These are phyloP conservation scores for Balakata baccata DNA, from an alignment of 345 rosid species.

Conservation along the genomic window DNA sequence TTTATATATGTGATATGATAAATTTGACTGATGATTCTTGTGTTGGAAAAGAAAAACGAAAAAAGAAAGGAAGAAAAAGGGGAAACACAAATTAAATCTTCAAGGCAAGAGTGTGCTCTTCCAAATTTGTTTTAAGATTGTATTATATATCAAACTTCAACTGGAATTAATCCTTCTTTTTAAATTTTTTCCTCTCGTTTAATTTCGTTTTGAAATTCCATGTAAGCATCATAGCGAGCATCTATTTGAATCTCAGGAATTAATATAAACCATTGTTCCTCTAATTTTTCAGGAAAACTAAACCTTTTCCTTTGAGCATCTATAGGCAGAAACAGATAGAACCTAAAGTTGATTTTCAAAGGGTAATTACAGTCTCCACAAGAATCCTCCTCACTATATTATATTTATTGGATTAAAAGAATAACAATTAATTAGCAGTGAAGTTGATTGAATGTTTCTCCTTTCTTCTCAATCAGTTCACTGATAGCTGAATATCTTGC, in stretches of 20 bases:
- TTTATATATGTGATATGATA: not conserved
- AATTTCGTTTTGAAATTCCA: not conserved
- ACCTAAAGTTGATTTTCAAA: no score
- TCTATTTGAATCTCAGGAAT: not conserved
- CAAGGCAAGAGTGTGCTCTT: not conserved
- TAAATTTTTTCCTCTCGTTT: not conserved
- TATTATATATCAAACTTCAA: slow-evolving; percentile 12
- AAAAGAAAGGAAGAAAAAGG: not conserved
- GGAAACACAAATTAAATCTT: slow-evolving; percentile 3
- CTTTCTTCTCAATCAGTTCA: not conserved
- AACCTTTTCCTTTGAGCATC: not conserved
- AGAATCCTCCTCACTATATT: no score
- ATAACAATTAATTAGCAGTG: not conserved
- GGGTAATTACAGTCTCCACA: no score
- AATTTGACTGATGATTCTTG: not conserved
- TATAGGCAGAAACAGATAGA: no score
- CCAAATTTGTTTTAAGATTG: slow-evolving; percentile 2
- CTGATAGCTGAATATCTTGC: no score
- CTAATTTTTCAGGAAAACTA: not conserved
- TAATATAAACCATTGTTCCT: not conserved
- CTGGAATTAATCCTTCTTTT: slow-evolving; percentile 3
- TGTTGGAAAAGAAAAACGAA: not conserved
- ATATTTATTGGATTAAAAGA: no score
- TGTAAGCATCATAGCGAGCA: not conserved
- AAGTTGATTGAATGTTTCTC: not conserved